Percentiles rank a stretch among this genome's conserved stretches.
These are phyloP conservation scores for Selenicereus undatus DNA, from an alignment of 148 eudicot species.

Conservation along the genomic window DNA sequence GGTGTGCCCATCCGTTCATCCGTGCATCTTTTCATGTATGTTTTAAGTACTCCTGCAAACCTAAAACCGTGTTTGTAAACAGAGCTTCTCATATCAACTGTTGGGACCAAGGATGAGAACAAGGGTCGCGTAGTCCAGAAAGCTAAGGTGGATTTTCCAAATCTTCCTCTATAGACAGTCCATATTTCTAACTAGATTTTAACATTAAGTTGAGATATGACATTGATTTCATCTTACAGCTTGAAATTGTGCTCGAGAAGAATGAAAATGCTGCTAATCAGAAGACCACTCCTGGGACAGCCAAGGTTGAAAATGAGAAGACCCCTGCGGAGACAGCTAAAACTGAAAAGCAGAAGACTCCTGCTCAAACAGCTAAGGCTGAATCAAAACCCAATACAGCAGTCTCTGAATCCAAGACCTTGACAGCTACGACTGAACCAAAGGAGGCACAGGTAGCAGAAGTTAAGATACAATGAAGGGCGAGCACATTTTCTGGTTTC, in stretches of 20 bases:
- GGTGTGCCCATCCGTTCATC: not conserved
- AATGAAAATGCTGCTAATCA: slow-evolving; percentile 20
- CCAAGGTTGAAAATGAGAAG: not conserved
- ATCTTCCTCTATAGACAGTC: not conserved
- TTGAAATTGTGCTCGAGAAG: slow-evolving; percentile 33
- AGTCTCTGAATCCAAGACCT: not conserved
- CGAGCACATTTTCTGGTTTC: not conserved
- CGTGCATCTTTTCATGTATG: not conserved
- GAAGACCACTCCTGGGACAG: not conserved
- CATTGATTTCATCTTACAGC: slow-evolving; percentile 9
- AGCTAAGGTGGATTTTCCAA: slow-evolving; percentile 23
- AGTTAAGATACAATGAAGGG: slow-evolving; percentile 2
- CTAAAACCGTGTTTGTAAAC: slow-evolving; percentile 2
- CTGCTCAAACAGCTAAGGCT: not conserved
- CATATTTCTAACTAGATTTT: not conserved
- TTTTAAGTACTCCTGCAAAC: not conserved
- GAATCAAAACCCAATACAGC: not conserved
- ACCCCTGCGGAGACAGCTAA: not conserved
- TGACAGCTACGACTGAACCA: not conserved
- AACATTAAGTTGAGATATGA: not conserved
- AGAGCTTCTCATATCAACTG: slow-evolving; percentile 42
- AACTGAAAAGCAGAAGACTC: not conserved
- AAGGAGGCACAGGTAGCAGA: not conserved
- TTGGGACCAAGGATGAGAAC: slow-evolving; percentile 34
- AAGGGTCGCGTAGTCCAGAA: slow-evolving; percentile 36